Percentiles rank a stretch among this genome's conserved stretches.
phyloP scores from a whole-genome alignment of 1,139 yeast genomes.

The Candida pseudoviswanathii region DNA sequence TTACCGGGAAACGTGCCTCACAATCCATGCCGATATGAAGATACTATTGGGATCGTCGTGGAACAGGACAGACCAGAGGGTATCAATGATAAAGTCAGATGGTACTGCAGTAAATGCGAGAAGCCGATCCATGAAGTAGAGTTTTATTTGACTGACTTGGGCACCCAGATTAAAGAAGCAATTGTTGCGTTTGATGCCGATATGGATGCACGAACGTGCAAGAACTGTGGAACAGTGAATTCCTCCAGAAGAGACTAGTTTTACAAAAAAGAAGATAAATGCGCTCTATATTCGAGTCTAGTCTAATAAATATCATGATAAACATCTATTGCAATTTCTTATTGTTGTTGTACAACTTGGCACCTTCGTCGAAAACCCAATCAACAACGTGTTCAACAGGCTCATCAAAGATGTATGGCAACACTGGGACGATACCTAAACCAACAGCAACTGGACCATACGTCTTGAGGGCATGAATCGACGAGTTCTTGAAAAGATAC shows the following conservation, averaged over 20 bases:
- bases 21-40: conserved; percentile 82
- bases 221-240: conserved; percentile 71
- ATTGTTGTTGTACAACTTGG: conserved; percentile 29
- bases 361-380: conserved; percentile 61
- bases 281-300: neutral
- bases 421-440: conserved; percentile 72
- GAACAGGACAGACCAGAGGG: conserved; percentile 88
- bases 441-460: conserved; percentile 83
- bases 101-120: conserved; percentile 81
- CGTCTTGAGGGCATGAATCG: conserved; percentile 41
- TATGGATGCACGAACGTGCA: conserved; percentile 67
- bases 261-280: neutral
- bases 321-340: neutral
- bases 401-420: conserved; percentile 80
- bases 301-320: conserved; percentile 1
- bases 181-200: conserved; percentile 71
- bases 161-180: conserved; percentile 87
- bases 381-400: conserved; percentile 78
- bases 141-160: conserved; percentile 79
- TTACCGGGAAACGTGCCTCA: conserved; percentile 87
- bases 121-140: conserved; percentile 66
- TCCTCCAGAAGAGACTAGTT: conserved; percentile 54
- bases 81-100: conserved; percentile 68
- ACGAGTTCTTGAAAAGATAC: conserved; percentile 50
- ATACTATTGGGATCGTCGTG: conserved; percentile 90